A percentile compares a stretch with the other conserved stretches of the same genome.
These are phyloP conservation scores for Blastomyces parvus DNA, from an alignment of 2,329 filamentous ascomycete species.

Conservation along the genomic window DNA sequence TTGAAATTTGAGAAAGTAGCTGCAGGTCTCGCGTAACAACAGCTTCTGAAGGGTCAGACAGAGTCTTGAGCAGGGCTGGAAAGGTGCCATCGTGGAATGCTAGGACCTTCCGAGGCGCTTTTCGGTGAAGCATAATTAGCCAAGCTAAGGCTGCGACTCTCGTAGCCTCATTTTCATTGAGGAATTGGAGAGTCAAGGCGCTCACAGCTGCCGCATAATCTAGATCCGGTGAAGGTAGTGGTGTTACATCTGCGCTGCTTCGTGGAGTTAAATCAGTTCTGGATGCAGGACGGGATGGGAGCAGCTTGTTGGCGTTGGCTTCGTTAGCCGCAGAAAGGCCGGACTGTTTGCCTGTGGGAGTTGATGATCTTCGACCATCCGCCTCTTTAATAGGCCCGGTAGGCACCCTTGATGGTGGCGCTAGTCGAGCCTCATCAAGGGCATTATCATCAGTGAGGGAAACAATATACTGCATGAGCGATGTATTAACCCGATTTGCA, in stretches of 20 bases:
- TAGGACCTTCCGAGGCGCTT: constrained; percentile 84
- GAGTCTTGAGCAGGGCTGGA: constrained; percentile 85
- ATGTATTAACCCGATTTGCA: constrained; percentile 79
- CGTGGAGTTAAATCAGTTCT: constrained; percentile 34
- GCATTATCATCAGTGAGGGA: constrained; percentile 65
- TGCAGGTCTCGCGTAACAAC: constrained; percentile 93
- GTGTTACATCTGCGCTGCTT: constrained; percentile 40
- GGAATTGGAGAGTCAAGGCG: constrained; percentile 81
- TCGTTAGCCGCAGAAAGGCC: constrained; percentile 20
- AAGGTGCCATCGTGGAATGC: constrained; percentile 97
- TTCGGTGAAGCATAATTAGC: constrained; percentile 95
- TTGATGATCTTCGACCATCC: constrained; percentile 36
- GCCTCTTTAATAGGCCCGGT: constrained; percentile 30
- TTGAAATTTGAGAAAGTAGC: constrained; percentile 87
- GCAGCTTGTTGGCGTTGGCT: constrained; percentile 24
- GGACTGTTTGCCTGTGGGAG: constrained; percentile 21
- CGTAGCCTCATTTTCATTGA: constrained; percentile 95
- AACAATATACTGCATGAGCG: constrained; percentile 88
- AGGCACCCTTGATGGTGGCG: constrained; percentile 34
- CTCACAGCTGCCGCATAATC: constrained; percentile 93
- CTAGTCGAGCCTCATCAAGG: constrained; percentile 33
- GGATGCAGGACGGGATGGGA: constrained; percentile 23
- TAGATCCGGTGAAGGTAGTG: constrained; percentile 52
- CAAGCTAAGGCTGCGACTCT: constrained; percentile 87
- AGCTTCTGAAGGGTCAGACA: constrained; percentile 89